Evolutionary conservation across 257 asterid genomes (phyloP).

Genomic region (Solanum ossicruentum): DNA sequence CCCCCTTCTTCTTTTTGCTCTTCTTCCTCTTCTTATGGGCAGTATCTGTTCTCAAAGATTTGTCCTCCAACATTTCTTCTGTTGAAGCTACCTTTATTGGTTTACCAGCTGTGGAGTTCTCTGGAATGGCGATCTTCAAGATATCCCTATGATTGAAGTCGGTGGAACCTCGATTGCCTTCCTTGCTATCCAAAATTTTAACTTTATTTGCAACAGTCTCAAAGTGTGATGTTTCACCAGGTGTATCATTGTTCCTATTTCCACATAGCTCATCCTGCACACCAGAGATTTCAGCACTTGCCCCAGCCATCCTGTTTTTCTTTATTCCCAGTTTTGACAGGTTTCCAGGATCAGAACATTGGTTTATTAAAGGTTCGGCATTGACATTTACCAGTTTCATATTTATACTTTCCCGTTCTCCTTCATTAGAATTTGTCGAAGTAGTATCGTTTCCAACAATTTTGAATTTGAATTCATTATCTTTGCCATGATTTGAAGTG

Average conservation of each 20-base stretch:
- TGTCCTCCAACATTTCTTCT: conserved; percentile 5
- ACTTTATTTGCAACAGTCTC: conserved; percentile 5
- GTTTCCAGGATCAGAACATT: neutral
- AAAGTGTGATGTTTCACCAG: conserved; percentile 3
- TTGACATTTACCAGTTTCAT: neutral
- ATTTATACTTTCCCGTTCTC: neutral
- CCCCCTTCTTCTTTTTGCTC: conserved; percentile 1
- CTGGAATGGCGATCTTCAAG: conserved; percentile 1
- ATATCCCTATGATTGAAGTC: conserved; percentile 5
- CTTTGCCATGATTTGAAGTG: neutral
- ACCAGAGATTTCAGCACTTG: conserved; percentile 5
- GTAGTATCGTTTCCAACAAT: conserved; percentile 1
- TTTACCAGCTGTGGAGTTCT: neutral
- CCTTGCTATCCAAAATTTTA: neutral
- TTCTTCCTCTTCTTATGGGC: conserved; percentile 6
- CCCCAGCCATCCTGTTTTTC: neutral
- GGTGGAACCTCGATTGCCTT: neutral
- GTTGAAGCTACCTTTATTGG: neutral
- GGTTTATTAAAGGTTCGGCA: neutral
- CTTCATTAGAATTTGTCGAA: conserved; percentile 2
- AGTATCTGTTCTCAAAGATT: neutral
- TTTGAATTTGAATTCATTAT: neutral
- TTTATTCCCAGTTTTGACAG: neutral
- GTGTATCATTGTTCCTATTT: neutral
- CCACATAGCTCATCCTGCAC: conserved; percentile 9